Evolutionary conservation across 768 basidiomycete species (phyloP), one percentile per base, ranked within the genome.

Genomic region (Macrocybe gigantea): DNA sequence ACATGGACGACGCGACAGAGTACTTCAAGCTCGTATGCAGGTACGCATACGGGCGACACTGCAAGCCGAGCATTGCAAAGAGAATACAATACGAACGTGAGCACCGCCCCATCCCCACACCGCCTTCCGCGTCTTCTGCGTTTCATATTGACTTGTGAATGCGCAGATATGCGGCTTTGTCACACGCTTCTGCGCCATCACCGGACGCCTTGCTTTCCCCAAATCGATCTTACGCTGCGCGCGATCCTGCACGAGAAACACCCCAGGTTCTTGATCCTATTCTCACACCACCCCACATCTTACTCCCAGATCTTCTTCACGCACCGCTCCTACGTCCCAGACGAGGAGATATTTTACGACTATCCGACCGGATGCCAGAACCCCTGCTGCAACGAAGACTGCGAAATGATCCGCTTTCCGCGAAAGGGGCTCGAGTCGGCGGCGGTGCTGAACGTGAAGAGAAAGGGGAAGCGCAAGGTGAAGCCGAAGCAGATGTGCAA

Each of bases 231-330:
- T 50, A 79, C 81, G 33, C 72, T 88, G 45, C 83, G 86, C 35
- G 85, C 85, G 9, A 82, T 88, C 55, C 71, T 88, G 3, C 74
- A 81, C 67, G 85, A 88, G 64, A 87, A 87, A 58, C 76, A 73
- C 43, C 86, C 86, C 5, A 85, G 82, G 34, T 88, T 88, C 63
- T 70, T 88, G 56, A 75, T 88, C 40, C 73, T 88, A 52, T 88
- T 88, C 64, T 88, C 85, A 29, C 84, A 85, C 58, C 85, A 88
- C 60, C 83, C 83, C 30, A 84, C 83, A 7, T 88, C 86, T 11
- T 88, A 86, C 55, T 88, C 86, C 33, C 85, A 87, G 64, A 86
- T 88, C 52, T 76, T 88, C 61, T 88, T 88, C 72, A 86, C 85
- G 1, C 77, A 85, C 58, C 72, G 74, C 14, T 69, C 77, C 31